These are phyloP conservation scores for Austropuccinia psidii DNA, from an alignment of 1,284 basidiomycete species.

Conservation along the genomic window DNA sequence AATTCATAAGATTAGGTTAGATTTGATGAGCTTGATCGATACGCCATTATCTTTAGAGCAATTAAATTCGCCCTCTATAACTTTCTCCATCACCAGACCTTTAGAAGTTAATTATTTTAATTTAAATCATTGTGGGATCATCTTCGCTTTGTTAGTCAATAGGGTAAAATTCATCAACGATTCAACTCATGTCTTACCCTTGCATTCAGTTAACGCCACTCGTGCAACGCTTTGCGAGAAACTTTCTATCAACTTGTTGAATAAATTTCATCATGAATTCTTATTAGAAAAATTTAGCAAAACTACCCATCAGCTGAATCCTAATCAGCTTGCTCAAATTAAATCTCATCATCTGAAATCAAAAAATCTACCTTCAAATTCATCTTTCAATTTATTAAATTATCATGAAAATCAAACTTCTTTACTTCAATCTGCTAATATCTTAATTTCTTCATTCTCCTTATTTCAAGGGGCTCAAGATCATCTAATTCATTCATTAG, in stretches of 20 bases:
- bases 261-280: slow-evolving; percentile 37
- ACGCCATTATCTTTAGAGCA: slow-evolving; percentile 35
- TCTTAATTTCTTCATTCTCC: slow-evolving; percentile 24
- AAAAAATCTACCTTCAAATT: background rate
- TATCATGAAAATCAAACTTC: slow-evolving; percentile 25
- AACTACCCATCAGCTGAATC: background rate
- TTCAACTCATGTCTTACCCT: slow-evolving; percentile 28
- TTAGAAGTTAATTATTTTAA: slow-evolving; percentile 28
- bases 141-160: slow-evolving; percentile 32
- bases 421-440: slow-evolving; percentile 34
- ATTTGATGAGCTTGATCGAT: slow-evolving; percentile 11
- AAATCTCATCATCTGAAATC: background rate
- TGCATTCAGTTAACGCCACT: slow-evolving; percentile 41
- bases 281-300: background rate
- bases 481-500: background rate
- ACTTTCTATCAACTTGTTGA: slow-evolving; percentile 42
- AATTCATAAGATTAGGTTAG: slow-evolving; percentile 7
- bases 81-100: slow-evolving; percentile 32
- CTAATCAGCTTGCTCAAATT: background rate
- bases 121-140: slow-evolving; percentile 16
- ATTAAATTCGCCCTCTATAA: slow-evolving; percentile 27
- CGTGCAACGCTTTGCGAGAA: slow-evolving; percentile 44
- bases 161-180: slow-evolving; percentile 33
- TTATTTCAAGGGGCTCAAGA: slow-evolving; percentile 26
- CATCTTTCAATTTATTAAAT: background rate